These are phyloP conservation scores for Fraxinus excelsior DNA, from an alignment of 257 asterid genomes.

Conservation along the genomic window DNA sequence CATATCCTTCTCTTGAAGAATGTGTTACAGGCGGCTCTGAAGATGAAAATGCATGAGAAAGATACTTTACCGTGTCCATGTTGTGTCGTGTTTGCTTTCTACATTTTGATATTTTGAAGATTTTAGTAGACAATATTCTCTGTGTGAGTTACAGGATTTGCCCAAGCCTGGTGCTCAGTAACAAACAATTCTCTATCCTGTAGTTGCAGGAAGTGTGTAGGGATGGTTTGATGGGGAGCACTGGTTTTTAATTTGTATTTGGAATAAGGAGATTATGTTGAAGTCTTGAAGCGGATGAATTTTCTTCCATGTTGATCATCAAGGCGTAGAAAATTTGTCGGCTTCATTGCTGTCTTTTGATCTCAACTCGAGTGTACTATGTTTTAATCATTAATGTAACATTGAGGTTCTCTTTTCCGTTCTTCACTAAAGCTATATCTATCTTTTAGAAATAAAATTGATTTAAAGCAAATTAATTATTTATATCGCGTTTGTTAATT, in stretches of 20 bases:
- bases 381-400: not conserved
- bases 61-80: not conserved
- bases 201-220: slow-evolving; percentile 12
- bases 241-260: slow-evolving; percentile 20
- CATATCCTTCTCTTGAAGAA: slow-evolving; percentile 59
- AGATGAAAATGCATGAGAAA: slow-evolving; percentile 33
- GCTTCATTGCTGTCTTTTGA: slow-evolving; percentile 33
- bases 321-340: slow-evolving; percentile 31
- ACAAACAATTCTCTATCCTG: slow-evolving; percentile 50
- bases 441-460: too few relatives aligned
- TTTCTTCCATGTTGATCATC: slow-evolving; percentile 26
- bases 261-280: slow-evolving; percentile 20
- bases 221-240: slow-evolving; percentile 47
- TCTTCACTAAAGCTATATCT: not conserved
- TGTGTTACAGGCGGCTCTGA: slow-evolving; percentile 53
- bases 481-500: too few relatives aligned
- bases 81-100: slow-evolving; percentile 10
- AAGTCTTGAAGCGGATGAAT: slow-evolving; percentile 49
- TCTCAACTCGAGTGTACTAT: not conserved
- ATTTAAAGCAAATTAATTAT: too few relatives aligned
- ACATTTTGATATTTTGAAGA: not conserved
- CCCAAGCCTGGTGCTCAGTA: slow-evolving; percentile 60
- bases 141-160: not conserved
- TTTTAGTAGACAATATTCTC: not conserved
- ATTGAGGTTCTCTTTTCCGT: not conserved